phyloP scores from a whole-genome alignment of 2,329 filamentous ascomycete genomes.

The Zasmidium angulare region DNA sequence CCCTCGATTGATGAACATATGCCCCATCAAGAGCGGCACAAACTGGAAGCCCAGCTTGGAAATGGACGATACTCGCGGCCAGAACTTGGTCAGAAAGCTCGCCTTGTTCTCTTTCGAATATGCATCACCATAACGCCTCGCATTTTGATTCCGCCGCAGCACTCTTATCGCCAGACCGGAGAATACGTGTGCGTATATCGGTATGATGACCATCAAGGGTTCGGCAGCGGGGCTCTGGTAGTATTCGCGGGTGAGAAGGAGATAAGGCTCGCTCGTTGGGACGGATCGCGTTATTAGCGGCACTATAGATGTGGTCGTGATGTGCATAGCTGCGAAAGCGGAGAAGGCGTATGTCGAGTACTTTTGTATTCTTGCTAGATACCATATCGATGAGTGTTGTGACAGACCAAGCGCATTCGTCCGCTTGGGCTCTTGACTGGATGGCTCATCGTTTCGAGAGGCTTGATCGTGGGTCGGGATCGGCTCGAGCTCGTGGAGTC shows the following conservation, averaged over 20 bases:
- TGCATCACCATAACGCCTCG: conserved; percentile 72
- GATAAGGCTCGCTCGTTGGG: conserved; percentile 74
- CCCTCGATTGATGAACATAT: conserved; percentile 73
- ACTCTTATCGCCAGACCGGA: conserved; percentile 77
- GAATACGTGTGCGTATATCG: conserved; percentile 71
- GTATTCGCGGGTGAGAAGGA: conserved; percentile 86
- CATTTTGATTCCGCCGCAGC: conserved; percentile 68
- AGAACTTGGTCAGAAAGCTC: conserved; percentile 44
- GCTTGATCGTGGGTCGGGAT: conserved; percentile 64
- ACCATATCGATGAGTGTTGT: conserved; percentile 71
- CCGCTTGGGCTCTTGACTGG: conserved; percentile 24
- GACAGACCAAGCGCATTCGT: conserved; percentile 54
- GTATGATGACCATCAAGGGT: conserved; percentile 73
- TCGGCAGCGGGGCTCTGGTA: conserved; percentile 85
- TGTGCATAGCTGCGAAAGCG: conserved; percentile 73
- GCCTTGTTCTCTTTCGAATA: conserved; percentile 46
- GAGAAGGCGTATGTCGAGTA: conserved; percentile 87
- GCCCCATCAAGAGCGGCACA: conserved; percentile 63
- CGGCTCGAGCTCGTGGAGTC: conserved; percentile 75
- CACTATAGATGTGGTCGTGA: conserved; percentile 78
- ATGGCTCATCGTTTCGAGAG: conserved; percentile 10
- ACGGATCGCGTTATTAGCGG: conserved; percentile 73
- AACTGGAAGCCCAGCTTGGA: conserved; percentile 72
- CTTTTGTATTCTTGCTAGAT: conserved; percentile 74
- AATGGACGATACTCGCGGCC: conserved; percentile 71